These are phyloP conservation scores for Gossypium australe DNA, from an alignment of 345 rosid species.

Conservation along the genomic window DNA sequence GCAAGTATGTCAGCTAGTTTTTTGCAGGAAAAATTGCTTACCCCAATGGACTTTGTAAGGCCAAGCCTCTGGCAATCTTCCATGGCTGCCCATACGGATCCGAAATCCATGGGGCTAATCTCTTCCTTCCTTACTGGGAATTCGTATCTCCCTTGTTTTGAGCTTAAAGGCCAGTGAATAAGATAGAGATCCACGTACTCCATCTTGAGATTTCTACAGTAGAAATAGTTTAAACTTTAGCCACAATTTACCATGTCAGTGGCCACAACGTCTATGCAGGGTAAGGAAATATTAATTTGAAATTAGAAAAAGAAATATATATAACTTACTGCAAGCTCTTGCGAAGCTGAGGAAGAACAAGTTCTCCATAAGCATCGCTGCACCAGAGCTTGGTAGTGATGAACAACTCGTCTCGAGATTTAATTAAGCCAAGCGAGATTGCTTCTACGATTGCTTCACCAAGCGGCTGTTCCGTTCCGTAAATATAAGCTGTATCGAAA, in stretches of 20 bases:
- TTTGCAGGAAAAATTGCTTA: conserved; percentile 74
- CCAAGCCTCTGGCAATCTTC: conserved; percentile 8
- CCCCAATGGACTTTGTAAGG: conserved; percentile 45
- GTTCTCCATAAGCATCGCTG: not conserved
- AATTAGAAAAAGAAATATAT: not conserved
- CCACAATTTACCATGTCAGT: not conserved
- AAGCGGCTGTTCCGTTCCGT: conserved; percentile 44
- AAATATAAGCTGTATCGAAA: conserved; percentile 54
- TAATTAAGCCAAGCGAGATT: not conserved
- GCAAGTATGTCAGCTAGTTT: conserved; percentile 54
- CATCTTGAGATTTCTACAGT: conserved; percentile 33
- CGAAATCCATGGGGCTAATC: conserved; percentile 51
- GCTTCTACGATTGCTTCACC: conserved; percentile 57
- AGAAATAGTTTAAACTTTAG: not conserved
- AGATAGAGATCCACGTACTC: not conserved
- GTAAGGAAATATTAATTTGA: not conserved
- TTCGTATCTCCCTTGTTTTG: conserved; percentile 49
- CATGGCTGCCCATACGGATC: conserved; percentile 54
- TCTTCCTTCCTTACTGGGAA: conserved; percentile 52
- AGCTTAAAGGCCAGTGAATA: conserved; percentile 20
- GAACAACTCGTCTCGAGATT: conserved; percentile 32
- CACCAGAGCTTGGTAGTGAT: conserved; percentile 27
- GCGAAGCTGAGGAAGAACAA: not conserved
- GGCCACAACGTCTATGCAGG: not conserved
- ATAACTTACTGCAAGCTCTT: conserved; percentile 19